phyloP scores from a whole-genome alignment of 176 grass and related monocot species.

The Oryza glumipatula region DNA sequence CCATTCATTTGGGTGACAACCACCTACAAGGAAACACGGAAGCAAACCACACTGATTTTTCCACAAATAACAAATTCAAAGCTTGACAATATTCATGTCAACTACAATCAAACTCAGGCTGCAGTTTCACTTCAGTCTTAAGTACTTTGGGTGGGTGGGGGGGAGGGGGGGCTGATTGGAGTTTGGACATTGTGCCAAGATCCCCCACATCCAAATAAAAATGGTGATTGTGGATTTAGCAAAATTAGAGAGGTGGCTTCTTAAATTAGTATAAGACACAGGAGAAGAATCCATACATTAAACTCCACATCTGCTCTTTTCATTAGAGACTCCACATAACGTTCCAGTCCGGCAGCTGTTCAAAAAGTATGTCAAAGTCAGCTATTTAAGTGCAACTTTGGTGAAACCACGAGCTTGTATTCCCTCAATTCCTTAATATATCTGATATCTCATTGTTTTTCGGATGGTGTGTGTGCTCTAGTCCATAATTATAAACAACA shows the following conservation, averaged over 20 bases:
- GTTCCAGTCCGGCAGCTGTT: conserved; percentile 89
- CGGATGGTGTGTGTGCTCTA: background rate
- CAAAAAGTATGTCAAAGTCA: conserved; percentile 50
- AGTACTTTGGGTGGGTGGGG: no score
- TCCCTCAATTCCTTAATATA: background rate
- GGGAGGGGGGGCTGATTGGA: background rate
- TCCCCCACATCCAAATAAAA: background rate
- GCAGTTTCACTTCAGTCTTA: background rate
- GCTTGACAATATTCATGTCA: conserved; percentile 27
- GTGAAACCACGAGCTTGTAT: conserved; percentile 15
- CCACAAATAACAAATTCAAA: conserved; percentile 18
- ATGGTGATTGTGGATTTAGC: background rate
- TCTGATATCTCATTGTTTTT: background rate
- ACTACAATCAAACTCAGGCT: conserved; percentile 29
- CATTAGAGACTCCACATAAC: conserved; percentile 69
- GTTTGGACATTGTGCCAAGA: background rate
- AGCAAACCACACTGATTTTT: background rate
- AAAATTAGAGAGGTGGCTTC: background rate
- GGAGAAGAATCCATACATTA: conserved; percentile 57
- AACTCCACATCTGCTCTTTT: conserved; percentile 83
- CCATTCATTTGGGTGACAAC: conserved; percentile 86
- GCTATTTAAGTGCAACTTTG: conserved; percentile 28
- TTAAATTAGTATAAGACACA: conserved; percentile 20
- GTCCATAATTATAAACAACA: background rate
- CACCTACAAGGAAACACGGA: conserved; percentile 54